Conservation (phyloP, 2,329 filamentous ascomycete genomes). For the Cytospora piceae region DNA sequence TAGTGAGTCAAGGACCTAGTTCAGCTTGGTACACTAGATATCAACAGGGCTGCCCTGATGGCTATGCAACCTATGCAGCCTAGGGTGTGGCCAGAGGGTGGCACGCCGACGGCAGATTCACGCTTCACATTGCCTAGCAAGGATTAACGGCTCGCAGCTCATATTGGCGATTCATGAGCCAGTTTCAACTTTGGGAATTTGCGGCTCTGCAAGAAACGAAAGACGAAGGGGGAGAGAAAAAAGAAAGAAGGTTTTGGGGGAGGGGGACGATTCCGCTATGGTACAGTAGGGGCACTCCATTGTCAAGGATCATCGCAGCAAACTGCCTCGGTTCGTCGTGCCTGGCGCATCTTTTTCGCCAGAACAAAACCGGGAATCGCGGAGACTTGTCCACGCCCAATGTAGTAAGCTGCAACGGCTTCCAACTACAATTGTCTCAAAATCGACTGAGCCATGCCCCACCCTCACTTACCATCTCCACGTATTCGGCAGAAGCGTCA, state of each 20-base stretch:
- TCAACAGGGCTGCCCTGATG: background rate
- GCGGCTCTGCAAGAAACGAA: background rate
- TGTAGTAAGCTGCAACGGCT: background rate
- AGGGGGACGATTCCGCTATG: background rate
- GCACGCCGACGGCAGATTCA: background rate
- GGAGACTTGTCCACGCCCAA: background rate
- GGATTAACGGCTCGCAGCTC: background rate
- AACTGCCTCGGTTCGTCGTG: background rate
- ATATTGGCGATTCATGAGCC: background rate
- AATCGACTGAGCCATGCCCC: background rate
- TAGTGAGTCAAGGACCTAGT: background rate
- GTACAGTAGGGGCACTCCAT: slow-evolving; percentile 1
- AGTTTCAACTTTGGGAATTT: background rate
- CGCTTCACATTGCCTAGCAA: background rate
- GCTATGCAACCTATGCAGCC: background rate
- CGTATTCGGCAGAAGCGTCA: background rate
- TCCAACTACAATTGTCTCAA: background rate
- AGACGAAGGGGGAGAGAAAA: background rate
- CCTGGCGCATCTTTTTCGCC: background rate
- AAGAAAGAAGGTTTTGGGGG: background rate
- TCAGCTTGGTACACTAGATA: background rate
- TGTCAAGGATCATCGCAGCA: background rate
- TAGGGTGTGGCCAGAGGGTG: background rate
- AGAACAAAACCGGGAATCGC: background rate
- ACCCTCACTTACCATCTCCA: background rate